Percentiles rank a stretch among this genome's conserved stretches.
phyloP scores from a whole-genome alignment of 108 stramenopile genomes.

The Craspedostauros australis region DNA sequence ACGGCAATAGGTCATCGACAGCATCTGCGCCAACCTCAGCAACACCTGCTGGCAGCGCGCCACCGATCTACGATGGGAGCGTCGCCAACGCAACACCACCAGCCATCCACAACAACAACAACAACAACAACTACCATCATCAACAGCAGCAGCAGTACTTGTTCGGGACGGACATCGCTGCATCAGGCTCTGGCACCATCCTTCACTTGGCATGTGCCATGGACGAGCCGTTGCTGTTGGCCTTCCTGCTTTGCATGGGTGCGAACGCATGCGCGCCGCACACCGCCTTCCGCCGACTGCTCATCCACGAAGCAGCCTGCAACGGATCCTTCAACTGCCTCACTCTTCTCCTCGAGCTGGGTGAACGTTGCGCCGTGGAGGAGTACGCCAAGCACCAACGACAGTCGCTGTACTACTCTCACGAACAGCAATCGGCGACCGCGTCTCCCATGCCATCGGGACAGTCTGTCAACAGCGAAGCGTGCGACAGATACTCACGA shows the following conservation, averaged over 20 bases:
- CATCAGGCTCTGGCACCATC: conserved; percentile 56
- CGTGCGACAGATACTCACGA: too few relatives aligned
- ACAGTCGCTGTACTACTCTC: neutral
- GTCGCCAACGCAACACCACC: conserved; percentile 74
- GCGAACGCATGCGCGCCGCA: conserved; percentile 63
- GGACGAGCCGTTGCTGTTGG: conserved; percentile 65
- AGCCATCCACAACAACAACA: too few relatives aligned
- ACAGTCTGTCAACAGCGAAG: too few relatives aligned
- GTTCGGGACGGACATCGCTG: conserved; percentile 29
- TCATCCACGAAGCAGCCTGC: conserved; percentile 81
- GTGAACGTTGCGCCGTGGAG: conserved; percentile 18
- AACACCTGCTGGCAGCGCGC: conserved; percentile 9
- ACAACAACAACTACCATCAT: too few relatives aligned
- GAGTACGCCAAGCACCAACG: conserved; percentile 2
- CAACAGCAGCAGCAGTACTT: too few relatives aligned
- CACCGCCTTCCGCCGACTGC: conserved; percentile 75
- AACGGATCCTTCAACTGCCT: conserved; percentile 69
- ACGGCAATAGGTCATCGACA: neutral
- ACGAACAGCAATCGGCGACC: too few relatives aligned
- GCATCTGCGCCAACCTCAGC: neutral
- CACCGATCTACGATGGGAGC: conserved; percentile 69
- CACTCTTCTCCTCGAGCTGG: conserved; percentile 61
- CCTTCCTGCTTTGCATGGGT: conserved; percentile 69
- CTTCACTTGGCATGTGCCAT: conserved; percentile 79
- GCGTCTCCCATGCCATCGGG: too few relatives aligned